Evolutionary conservation across 495 filamentous ascomycete genomes (phyloP), one percentile per base, ranked within the genome.

Genomic region (Xylaria venustula): DNA sequence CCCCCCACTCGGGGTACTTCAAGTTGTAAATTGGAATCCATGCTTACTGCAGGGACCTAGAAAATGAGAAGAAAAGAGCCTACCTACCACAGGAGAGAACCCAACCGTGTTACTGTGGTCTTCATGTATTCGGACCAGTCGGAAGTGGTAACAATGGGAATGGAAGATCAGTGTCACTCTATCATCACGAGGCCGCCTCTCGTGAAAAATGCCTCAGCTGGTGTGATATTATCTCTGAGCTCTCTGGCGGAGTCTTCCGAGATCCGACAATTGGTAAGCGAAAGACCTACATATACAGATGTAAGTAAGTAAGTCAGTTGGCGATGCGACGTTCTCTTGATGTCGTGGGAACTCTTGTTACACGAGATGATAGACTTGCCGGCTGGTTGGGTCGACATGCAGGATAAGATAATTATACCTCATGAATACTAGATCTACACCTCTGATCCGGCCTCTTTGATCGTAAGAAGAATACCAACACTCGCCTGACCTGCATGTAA

Each of bases 121-220:
- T 20, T 54, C 40, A 45, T 55, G 40, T 30, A 34, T 11, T 32
- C 15, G 17, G n/a, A 34, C 53, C 53, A 55, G 53, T 55, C 53
- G 53, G 53, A 55, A 44, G 25, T 14, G 26, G 5, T n/a, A 17
- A 19, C 53, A 22, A 45, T 12, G 15, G 37, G 15, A 45, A 14
- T 17, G 37, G 26, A 45, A 44, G 26, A 45, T 45, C 17, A 40
- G 37, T 15, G 25, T 55, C 53, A 55, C 53, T 55, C 42, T 15
- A 45, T 22, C 25, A 55, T 55, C 53, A 55, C 53, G 40, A 22
- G 53, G 37, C 4, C 53, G 19, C 32, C 17, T 15, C n/a, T 14
- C 14, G 40, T 44, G 40, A 37, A 37, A 55, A 55, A 55, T 45
- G 32, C 53, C 53, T 55, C 53, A 55, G 17, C 36, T 32, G 14